Conservation (phyloP, 805 yeast species). For the Nakazawaea molendinolei region DNA sequence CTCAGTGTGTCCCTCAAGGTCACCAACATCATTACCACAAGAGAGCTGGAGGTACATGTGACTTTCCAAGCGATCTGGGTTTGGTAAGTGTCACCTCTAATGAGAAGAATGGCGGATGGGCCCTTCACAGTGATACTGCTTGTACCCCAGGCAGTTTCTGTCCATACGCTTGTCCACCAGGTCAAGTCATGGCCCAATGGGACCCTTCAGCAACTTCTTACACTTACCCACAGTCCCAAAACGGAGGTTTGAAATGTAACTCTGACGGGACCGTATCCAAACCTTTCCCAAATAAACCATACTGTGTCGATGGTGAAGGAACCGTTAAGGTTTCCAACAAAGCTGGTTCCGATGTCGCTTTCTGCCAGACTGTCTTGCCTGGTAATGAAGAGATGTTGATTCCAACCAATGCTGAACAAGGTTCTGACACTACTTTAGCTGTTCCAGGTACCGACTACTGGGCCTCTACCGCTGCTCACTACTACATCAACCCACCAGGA, state of each 20-base stretch:
- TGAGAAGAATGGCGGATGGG: slow-evolving; percentile 77
- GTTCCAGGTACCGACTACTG: slow-evolving; percentile 83
- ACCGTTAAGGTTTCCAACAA: slow-evolving; percentile 52
- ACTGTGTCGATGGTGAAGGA: slow-evolving; percentile 75
- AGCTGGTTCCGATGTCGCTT: slow-evolving; percentile 58
- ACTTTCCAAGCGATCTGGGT: slow-evolving; percentile 62
- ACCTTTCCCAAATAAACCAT: slow-evolving; percentile 48
- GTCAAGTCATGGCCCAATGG: slow-evolving; percentile 86
- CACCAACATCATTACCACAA: slow-evolving; percentile 15
- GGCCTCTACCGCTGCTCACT: slow-evolving; percentile 85
- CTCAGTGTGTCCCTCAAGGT: not conserved
- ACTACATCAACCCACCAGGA: slow-evolving; percentile 80
- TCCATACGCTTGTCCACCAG: slow-evolving; percentile 90
- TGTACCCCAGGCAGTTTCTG: slow-evolving; percentile 79
- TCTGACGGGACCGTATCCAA: slow-evolving; percentile 59
- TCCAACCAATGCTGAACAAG: slow-evolving; percentile 62
- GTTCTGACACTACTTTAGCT: slow-evolving; percentile 50
- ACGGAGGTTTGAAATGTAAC: slow-evolving; percentile 82
- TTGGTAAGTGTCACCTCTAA: slow-evolving; percentile 60
- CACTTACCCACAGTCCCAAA: slow-evolving; percentile 67
- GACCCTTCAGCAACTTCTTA: slow-evolving; percentile 69
- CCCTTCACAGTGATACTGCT: slow-evolving; percentile 64
- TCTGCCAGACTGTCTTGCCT: slow-evolving; percentile 90
- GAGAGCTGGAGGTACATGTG: slow-evolving; percentile 39
- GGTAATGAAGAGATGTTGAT: slow-evolving; percentile 94